Evolutionary conservation across 169 alveolate species (phyloP), one percentile per base, ranked within the genome.

Genomic region (Plasmodium blacklocki): DNA sequence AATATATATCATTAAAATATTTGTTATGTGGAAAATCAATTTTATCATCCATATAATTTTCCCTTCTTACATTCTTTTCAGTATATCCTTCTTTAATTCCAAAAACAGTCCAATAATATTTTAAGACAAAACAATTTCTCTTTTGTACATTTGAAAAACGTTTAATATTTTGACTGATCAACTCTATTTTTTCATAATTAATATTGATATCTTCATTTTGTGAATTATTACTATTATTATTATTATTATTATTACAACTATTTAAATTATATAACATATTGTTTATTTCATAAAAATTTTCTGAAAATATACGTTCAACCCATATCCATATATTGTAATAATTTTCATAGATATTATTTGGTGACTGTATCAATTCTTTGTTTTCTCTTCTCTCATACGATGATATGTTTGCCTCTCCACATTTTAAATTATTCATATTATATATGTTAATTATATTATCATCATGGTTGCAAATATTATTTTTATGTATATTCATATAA

Each of bases 311-410:
- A 29, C 87, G 26, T 19, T 86, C 92, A 23, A 86, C 45, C 92
- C 92, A 86, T 60, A 62, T 47, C 92, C 92, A 86, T 62, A 86
- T 66, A 64, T 86, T 86, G 47, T 60, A 47, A 73, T 86, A 86
- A 56, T 72, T 86, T 14, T 86, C 87, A 58, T 72, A 86, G 1
- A 86, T 70, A 19, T 73, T 14, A 26, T 19, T 26, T 15, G 85
- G 86, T n/a, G 64, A 23, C 26, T 73, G 74, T 12, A 83, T 52
- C 12, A 58, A 18, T 50, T 15, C 8, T 19, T 21, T 18, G 2
- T n/a, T 7, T 7, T 50, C 52, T 8, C 47, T 39, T 39, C 7
- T 39, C 47, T 5, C 47, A 5, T 39, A 39, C 7, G 47, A 39
- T 39, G 47, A 39, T 39, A 39, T 39, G 9, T 39, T 39, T 39